Base-by-base conservation (phyloP, 768 basidiomycete species). In the Termitomyces sp. region DNA sequence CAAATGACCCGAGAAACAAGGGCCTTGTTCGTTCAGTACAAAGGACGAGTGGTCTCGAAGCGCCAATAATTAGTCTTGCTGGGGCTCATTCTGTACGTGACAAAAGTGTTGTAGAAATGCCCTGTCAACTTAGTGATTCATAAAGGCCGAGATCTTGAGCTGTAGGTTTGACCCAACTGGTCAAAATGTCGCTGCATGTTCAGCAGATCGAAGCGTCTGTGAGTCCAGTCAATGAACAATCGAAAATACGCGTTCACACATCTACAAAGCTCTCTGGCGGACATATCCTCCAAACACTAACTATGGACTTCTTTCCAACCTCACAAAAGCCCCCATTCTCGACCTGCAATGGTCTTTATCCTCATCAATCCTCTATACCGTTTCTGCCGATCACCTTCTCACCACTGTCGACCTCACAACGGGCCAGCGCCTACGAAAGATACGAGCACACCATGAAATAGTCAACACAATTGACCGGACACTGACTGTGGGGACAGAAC, bases 91-190 rank as follows among this genome's bases (percentile, higher is more conserved):
- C 85, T 50, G 91, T 95, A 72, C 65, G 89, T 65, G 30, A 9
- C 1, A 10, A 24, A 55, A 48, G 47, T 33, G 14, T 46, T 28
- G 43, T 50, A 10, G 11, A 14, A 20, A 20, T 18, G 6, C 10
- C 11, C 45, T 13, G 22, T 41, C 16, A 45, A n/a, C 58, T 61
- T 11, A 58, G 10, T 13, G 18, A 51, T n/a, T 50, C 3, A 60
- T 60, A 45, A 43, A 90, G 88, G 86, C 79, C 8, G 97, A 99
- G 75, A 92, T 98, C 60, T 62, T 95, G 61, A 90, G 90, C 63
- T 92, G 94, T 75, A 82, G 92, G 63, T 98, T 98, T 68, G 93
- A 96, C 66, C 93, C 94, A 14, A 89, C 89, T 2, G 97, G 97
- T 4, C 88, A 95, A 70, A 92, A 91, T 63, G 85, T 98, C 57